phyloP scores from a whole-genome alignment of 2,329 filamentous ascomycete species.

The Paraphoma sp. region DNA sequence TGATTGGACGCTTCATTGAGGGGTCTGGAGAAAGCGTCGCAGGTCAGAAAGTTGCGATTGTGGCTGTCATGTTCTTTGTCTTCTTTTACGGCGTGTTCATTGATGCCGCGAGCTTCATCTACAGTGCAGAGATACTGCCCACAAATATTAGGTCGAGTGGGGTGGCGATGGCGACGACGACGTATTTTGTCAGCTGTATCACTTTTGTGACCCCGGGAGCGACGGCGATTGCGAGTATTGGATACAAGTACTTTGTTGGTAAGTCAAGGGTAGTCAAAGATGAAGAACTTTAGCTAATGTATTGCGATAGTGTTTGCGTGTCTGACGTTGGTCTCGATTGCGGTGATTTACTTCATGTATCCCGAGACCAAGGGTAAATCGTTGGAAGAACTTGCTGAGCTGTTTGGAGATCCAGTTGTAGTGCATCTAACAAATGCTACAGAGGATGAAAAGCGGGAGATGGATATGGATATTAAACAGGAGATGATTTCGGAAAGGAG shows the following conservation, averaged over 20 bases:
- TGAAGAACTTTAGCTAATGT: neutral
- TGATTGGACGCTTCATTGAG: constrained; percentile 28
- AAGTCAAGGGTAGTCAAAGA: constrained; percentile 8
- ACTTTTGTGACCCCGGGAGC: constrained; percentile 24
- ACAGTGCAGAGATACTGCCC: constrained; percentile 29
- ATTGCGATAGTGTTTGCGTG: constrained; percentile 39
- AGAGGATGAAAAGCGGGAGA: constrained; percentile 20
- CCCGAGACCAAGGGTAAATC: constrained; percentile 60
- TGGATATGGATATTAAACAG: constrained; percentile 24
- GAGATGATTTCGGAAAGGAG: constrained; percentile 16
- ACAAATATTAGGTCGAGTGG: constrained; percentile 25
- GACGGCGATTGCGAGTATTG: constrained; percentile 27
- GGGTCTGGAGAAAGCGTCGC: constrained; percentile 12
- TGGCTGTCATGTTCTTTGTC: constrained; percentile 30
- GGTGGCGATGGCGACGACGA: constrained; percentile 22
- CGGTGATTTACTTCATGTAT: constrained; percentile 62
- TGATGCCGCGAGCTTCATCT: constrained; percentile 31
- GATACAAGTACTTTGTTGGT: constrained; percentile 33
- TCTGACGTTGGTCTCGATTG: constrained; percentile 39
- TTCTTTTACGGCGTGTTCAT: constrained; percentile 28
- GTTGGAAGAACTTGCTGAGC: constrained; percentile 70
- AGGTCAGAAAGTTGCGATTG: constrained; percentile 29
- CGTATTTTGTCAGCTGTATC: constrained; percentile 24
- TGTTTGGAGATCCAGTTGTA: constrained; percentile 53
- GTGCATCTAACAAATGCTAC: constrained; percentile 30